These are phyloP conservation scores for Eucalyptus brandiana DNA, from an alignment of 345 rosid species.

Conservation along the genomic window DNA sequence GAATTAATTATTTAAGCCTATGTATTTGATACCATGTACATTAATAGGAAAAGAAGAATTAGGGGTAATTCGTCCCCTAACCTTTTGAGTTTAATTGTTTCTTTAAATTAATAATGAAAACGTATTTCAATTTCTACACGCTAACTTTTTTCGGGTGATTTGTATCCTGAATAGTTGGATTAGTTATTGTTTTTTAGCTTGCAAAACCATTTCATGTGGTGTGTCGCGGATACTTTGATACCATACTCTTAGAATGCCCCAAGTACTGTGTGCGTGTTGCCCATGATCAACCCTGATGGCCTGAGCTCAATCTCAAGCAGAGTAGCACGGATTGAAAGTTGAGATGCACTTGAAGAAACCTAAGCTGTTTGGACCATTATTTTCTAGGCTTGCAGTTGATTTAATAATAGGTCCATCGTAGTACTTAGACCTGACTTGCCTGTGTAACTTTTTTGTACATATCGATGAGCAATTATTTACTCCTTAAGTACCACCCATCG, in stretches of 20 bases:
- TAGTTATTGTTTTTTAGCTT: too few relatives aligned
- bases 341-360: not conserved
- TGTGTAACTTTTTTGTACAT: not conserved
- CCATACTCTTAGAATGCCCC: not conserved
- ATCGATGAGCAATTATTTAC: not conserved
- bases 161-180: rapidly evolving
- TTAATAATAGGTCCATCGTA: not conserved
- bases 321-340: not conserved
- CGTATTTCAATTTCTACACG: rapidly evolving
- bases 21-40: not conserved
- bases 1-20: not conserved
- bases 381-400: not conserved
- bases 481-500: too few relatives aligned
- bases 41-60: not conserved
- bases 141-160: too few relatives aligned
- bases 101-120: not conserved
- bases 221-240: rapidly evolving
- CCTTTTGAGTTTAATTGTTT: not conserved
- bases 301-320: not conserved
- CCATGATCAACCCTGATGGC: not conserved
- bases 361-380: not conserved
- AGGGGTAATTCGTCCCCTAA: not conserved
- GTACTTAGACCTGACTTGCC: not conserved
- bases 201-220: not conserved
- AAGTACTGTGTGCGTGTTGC: not conserved